These are phyloP conservation scores for Luvunga scandens DNA, from an alignment of 345 rosid species.

Conservation along the genomic window DNA sequence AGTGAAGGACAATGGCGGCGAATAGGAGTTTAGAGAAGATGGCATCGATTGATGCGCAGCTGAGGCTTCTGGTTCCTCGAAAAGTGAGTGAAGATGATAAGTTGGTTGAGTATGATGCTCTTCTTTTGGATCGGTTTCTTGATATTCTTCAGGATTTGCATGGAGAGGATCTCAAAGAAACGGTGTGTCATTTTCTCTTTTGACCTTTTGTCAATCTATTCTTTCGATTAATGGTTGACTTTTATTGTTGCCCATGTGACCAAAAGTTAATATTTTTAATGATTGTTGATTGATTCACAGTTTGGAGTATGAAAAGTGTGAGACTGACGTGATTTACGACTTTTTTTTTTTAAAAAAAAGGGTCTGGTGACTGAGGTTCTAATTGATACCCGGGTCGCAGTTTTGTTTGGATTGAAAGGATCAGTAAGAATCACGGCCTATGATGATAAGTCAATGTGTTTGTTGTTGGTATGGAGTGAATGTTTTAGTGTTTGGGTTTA, in stretches of 20 bases:
- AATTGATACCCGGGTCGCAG: neutral
- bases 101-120: constrained; percentile 90
- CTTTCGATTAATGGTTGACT: neutral
- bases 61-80: constrained; percentile 72
- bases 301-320: neutral
- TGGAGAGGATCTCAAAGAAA: constrained; percentile 93
- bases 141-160: constrained; percentile 94
- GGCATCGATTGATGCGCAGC: constrained; percentile 96
- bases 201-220: neutral
- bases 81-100: constrained; percentile 97
- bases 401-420: neutral
- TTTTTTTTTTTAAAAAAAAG: neutral
- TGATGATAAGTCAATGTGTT: neutral
- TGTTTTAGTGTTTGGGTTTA: neutral
- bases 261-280: neutral
- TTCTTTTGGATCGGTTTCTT: constrained; percentile 92
- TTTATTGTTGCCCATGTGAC: neutral
- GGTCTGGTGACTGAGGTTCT: neutral
- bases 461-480: neutral
- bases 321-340: neutral
- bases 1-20: constrained; percentile 40
- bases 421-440: neutral
- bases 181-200: constrained; percentile 36
- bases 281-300: neutral
- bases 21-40: constrained; percentile 72